Evolutionary conservation across 225 moss, liverwort and hornwort species (phyloP).

Genomic region (Ulota crispa): DNA sequence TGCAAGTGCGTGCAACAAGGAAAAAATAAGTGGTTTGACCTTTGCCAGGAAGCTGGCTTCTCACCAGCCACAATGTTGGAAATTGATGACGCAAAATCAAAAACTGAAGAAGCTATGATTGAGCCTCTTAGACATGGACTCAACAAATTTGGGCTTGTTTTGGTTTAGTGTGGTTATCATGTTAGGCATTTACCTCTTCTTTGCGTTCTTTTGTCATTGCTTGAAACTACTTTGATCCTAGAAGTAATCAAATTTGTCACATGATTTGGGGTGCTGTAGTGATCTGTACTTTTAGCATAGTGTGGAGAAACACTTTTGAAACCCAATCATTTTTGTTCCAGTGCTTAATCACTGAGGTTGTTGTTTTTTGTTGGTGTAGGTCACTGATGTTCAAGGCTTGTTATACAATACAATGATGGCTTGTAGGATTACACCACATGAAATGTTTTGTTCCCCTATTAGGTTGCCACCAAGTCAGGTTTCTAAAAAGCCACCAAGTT

Average conservation of each 20-base stretch:
- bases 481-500: no score
- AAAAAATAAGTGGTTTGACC: conserved; percentile 46
- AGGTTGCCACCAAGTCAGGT: conserved; percentile 26
- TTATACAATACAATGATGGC: conserved; percentile 64
- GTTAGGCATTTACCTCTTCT: conserved; percentile 54
- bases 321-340: conserved; percentile 14
- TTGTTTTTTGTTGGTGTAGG: conserved; percentile 29
- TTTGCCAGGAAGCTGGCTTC: conserved; percentile 50
- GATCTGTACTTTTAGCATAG: no score
- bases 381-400: conserved; percentile 51
- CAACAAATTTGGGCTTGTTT: conserved; percentile 42
- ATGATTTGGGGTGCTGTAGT: no score
- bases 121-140: conserved; percentile 35
- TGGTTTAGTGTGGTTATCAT: conserved; percentile 43
- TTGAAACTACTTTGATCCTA: background rate
- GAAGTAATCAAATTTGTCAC: no score
- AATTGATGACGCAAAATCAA: conserved; percentile 47
- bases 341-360: background rate
- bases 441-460: conserved; percentile 30
- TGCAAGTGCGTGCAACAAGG: conserved; percentile 57
- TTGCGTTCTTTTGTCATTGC: background rate
- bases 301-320: no score
- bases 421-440: conserved; percentile 52
- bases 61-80: conserved; percentile 38
- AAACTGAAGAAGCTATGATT: conserved; percentile 35